Conservation (phyloP, 176 grass and related monocot genomes). For the bread wheat (Triticum aestivum) region DNA sequence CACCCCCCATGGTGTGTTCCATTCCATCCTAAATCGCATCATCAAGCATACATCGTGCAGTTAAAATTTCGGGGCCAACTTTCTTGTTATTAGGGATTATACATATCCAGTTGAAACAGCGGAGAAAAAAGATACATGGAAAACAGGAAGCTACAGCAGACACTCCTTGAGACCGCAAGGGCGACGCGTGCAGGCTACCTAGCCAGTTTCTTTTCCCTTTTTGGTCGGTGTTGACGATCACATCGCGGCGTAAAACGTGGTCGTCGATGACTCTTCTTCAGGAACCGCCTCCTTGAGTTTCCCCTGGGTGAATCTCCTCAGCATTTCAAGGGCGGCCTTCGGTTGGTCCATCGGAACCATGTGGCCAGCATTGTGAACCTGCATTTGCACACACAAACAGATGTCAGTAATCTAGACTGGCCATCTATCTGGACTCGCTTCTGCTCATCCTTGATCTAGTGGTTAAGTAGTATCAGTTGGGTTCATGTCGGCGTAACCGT, state of each 20-base stretch:
- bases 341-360: no score
- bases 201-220: background rate
- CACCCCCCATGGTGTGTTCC: no score
- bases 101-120: no score
- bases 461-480: no score
- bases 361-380: no score
- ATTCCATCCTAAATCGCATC: no score
- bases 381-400: constrained; percentile 9
- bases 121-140: background rate
- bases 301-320: constrained; percentile 68
- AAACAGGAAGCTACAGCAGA: constrained; percentile 3
- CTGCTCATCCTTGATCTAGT: background rate
- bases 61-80: no score
- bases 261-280: background rate
- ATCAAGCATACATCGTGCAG: no score
- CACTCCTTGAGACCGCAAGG: background rate
- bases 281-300: constrained; percentile 40
- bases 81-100: no score
- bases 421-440: background rate
- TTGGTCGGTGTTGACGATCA: constrained; percentile 8
- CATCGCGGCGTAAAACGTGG: constrained; percentile 27
- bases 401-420: background rate
- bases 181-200: background rate
- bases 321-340: constrained; percentile 76
- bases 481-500: no score